phyloP scores from a whole-genome alignment of 2,329 filamentous ascomycete genomes.

The Cercospora nicotianae region DNA sequence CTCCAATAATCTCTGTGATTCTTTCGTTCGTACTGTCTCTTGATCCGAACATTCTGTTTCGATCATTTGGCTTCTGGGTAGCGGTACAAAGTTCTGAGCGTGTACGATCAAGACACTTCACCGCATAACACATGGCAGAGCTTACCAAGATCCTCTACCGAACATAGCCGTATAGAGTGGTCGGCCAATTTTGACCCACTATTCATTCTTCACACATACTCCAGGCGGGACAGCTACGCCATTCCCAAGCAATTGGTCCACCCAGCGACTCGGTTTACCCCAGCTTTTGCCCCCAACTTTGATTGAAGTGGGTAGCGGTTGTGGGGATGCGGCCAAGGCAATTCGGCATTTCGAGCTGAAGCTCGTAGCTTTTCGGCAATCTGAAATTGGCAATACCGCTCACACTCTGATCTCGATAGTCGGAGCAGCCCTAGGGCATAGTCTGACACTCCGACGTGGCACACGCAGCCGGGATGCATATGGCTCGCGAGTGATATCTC shows the following conservation, averaged over 20 bases:
- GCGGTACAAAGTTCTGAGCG: neutral
- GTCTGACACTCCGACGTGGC: neutral
- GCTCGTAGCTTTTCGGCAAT: neutral
- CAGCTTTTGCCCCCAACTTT: neutral
- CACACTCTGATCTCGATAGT: neutral
- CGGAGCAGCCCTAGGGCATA: neutral
- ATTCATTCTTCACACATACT: neutral
- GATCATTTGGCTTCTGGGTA: neutral
- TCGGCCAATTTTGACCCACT: neutral
- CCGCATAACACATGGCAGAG: neutral
- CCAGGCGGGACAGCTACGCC: neutral
- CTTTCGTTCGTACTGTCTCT: neutral
- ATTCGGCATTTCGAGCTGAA: neutral
- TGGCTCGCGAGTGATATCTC: neutral
- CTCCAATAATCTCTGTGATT: neutral
- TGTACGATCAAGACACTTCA: too few species aligned
- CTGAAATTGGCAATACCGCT: neutral
- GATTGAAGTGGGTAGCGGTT: neutral
- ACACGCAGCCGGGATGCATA: neutral
- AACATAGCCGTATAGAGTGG: neutral
- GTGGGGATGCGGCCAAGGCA: neutral
- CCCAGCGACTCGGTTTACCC: neutral
- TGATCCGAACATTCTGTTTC: neutral
- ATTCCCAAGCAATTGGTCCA: neutral
- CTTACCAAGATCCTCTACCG: neutral